Base-by-base conservation (phyloP, 2,329 filamentous ascomycete genomes). In the Ophiostoma montium region DNA sequence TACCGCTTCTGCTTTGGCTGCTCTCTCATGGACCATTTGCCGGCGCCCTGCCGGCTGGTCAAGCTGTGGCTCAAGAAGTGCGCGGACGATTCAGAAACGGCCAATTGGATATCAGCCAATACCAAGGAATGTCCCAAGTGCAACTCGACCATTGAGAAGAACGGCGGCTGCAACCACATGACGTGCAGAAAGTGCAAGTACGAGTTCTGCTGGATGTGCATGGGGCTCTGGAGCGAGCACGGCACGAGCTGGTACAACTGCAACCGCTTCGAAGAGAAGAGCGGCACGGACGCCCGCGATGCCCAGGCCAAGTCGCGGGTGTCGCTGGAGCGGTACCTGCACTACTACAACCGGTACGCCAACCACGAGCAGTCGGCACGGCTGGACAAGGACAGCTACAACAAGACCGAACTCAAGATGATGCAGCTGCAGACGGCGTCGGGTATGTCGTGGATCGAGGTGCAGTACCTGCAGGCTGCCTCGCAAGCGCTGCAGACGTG, bases 151-250 rank as follows among this genome's bases (percentile, higher is more conserved):
- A 98, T 98, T 41, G 92, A 98, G 67, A 98, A 98, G 76, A 98
- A 98, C 57, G 89, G 89, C 47, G 89, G 89, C 3, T 95, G 89
- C 70, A 95, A 95, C 68, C 89, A 95, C 65, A 95, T 95, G 89
- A 95, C 89, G 0, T 95, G 89, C 63, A 75, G 89, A 50, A 95
- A 95, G 65, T 95, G 89, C 70, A 87, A 88, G 60, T 82, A 95
- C 61, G 89, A 95, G 61, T 95, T 98, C 61, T 98, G 92, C 68
- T 98, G 92, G 92, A 96, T 98, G 85, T 98, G 92, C 61, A 98
- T 98, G 92, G 92, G 92, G 0, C 71, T 95, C 1, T 98, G 92
- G 92, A 94, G 88, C 1, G 92, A 98, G 66, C 92, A 98, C 63
- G 92, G 92, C 54, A 98, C 90, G 3, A 95, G 87, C 67, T 98